Base-by-base conservation (phyloP, 371 early-diverging fungal genomes). In the Syncephalastrum contaminatum region DNA sequence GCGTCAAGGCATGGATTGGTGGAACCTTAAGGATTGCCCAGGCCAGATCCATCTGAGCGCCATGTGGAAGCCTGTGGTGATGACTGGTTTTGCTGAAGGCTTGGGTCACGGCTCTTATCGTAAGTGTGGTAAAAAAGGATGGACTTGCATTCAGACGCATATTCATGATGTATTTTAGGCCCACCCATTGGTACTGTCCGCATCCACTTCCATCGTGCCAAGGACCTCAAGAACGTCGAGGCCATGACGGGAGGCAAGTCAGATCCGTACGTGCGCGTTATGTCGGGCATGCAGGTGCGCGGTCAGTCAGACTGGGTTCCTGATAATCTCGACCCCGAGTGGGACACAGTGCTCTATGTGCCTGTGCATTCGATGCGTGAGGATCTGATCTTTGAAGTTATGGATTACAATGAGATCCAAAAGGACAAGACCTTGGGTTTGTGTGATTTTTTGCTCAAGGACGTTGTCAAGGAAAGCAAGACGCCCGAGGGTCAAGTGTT, bases 141-240 rank as follows among this genome's bases (percentile, higher is more conserved):
- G 25, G 25, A 7, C 5, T 1, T 25, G 4, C 22, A 27, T 27
- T n/a, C 10, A 20, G 7, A 36, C 13, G 6, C 25, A 18, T 6
- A 27, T 16, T 19, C 36, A 13, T 51, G 0, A 58, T 43, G 22
- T 43, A 24, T 16, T 54, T 22, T 44, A 72, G 74, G 64, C 41
- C 73, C 82, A 20, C 85, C 94, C 4, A 87, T 93, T 45, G 97
- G 97, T 51, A 85, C 94, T 13, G 77, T 94, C n/a, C 85, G 88
- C 62, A 60, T 95, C n/a, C 77, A 86, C 43, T 62, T 94, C 56
- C 66, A 78, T 36, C 84, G 86, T 61, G 97, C 88, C 6, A 82
- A 82, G 42, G 79, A 79, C 18, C 70, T 94, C 52, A 86, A 87
- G 70, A 92, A 91, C 50, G 85, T 87, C 7, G 92, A 85, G 55